Conservation (phyloP, 1,284 basidiomycete species). For the Singerocomus inundabilis region DNA sequence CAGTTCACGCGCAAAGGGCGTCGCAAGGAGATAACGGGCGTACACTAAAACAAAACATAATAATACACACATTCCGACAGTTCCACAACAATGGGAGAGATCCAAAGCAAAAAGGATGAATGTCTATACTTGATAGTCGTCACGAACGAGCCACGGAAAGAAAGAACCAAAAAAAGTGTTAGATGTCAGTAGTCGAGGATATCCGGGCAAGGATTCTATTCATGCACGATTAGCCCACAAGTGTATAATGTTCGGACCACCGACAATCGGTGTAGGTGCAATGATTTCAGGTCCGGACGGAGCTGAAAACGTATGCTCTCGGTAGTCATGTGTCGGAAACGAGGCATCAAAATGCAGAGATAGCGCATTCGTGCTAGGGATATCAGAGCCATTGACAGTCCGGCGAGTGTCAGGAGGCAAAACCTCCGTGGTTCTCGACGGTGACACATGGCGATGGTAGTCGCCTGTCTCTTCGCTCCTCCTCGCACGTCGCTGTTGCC, state of each 20-base stretch:
- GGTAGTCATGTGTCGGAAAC: slow-evolving; percentile 28
- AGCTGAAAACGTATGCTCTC: slow-evolving; percentile 11
- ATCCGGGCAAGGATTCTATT: slow-evolving; percentile 13
- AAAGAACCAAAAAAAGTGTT: neutral
- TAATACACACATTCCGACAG: slow-evolving; percentile 20
- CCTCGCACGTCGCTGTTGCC: slow-evolving; percentile 18
- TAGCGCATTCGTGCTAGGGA: slow-evolving; percentile 30
- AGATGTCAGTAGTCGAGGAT: neutral
- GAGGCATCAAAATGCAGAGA: slow-evolving; percentile 39
- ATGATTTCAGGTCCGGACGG: slow-evolving; percentile 33
- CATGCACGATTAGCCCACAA: slow-evolving; percentile 34
- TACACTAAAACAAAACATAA: slow-evolving; percentile 19
- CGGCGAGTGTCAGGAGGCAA: slow-evolving; percentile 20
- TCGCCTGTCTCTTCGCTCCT: slow-evolving; percentile 22
- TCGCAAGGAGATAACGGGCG: slow-evolving; percentile 11
- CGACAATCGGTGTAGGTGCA: slow-evolving; percentile 34
- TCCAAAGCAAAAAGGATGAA: slow-evolving; percentile 10
- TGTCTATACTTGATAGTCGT: slow-evolving; percentile 17
- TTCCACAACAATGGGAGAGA: slow-evolving; percentile 7
- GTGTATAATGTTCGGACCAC: slow-evolving; percentile 34
- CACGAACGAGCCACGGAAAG: neutral
- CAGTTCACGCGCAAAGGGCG: neutral
- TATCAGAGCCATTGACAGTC: slow-evolving; percentile 18
- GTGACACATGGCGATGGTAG: slow-evolving; percentile 22
- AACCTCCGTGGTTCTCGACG: slow-evolving; percentile 21